phyloP scores from a whole-genome alignment of 140 eudicot genomes.

The Bidens hawaiensis region DNA sequence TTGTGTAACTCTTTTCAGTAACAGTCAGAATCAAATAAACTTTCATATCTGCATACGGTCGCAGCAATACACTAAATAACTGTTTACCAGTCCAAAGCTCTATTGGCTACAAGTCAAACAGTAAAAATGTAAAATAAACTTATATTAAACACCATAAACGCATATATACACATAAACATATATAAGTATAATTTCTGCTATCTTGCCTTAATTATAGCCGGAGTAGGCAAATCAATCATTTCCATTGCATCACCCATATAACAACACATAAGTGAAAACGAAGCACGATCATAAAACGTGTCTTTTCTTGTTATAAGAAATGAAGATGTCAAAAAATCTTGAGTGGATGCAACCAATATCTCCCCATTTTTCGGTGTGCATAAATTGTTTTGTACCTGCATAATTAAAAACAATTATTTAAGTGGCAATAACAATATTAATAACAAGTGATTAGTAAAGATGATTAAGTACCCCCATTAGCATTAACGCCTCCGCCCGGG shows the following conservation, averaged over 20 bases:
- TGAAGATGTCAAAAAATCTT: slow-evolving; percentile 91
- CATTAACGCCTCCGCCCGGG: slow-evolving; percentile 90
- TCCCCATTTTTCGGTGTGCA: slow-evolving; percentile 98
- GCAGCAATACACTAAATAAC: slow-evolving; percentile 64
- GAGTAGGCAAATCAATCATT: slow-evolving; percentile 82
- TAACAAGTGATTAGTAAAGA: not conserved
- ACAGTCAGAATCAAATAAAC: slow-evolving; percentile 83
- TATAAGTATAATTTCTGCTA: slow-evolving; percentile 1
- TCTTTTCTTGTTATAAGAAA: slow-evolving; percentile 93
- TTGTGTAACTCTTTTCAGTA: slow-evolving; percentile 56
- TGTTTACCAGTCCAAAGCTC: slow-evolving; percentile 99
- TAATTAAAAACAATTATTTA: slow-evolving; percentile 5
- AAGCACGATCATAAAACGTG: slow-evolving; percentile 89
- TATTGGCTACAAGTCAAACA: slow-evolving; percentile 62
- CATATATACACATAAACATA: not conserved
- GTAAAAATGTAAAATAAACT: not conserved
- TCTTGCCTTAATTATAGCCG: slow-evolving; percentile 74
- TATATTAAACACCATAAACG: slow-evolving; percentile 1
- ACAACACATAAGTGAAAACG: slow-evolving; percentile 83
- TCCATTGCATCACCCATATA: slow-evolving; percentile 98
- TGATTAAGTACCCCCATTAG: slow-evolving; percentile 90
- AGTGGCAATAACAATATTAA: not conserved
- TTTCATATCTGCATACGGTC: slow-evolving; percentile 78
- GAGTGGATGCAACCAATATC: slow-evolving; percentile 94
- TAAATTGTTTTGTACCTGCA: slow-evolving; percentile 92